Evolutionary conservation across 2,329 filamentous ascomycete genomes (phyloP).

Genomic region (Alternaria longipes): DNA sequence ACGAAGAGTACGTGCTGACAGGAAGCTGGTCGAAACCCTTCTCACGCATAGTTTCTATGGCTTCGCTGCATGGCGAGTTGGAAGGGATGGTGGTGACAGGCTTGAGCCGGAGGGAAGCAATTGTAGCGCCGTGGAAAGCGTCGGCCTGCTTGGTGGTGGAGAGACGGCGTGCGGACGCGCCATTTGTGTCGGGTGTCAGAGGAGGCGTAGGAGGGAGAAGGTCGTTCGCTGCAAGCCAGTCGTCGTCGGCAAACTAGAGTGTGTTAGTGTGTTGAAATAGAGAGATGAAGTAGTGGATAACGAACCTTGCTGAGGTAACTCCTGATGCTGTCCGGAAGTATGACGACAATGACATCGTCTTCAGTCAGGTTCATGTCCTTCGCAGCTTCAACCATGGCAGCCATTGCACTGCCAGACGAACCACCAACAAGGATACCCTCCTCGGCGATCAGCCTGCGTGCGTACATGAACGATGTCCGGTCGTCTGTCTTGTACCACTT

Average conservation of each 20-base stretch:
- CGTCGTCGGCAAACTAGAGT: conserved; percentile 86
- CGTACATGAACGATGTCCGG: conserved; percentile 86
- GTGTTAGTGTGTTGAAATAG: conserved; percentile 22
- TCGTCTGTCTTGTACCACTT: conserved; percentile 99
- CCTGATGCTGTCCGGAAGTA: conserved; percentile 94
- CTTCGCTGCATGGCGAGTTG: conserved; percentile 78
- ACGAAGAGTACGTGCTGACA: conserved; percentile 69
- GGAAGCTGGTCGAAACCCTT: conserved; percentile 98
- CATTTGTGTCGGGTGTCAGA: conserved; percentile 34
- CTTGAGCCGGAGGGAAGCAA: conserved; percentile 86
- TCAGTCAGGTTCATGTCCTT: conserved; percentile 80
- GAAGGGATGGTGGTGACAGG: conserved; percentile 86
- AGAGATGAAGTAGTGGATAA: conserved; percentile 1
- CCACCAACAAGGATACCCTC: conserved; percentile 94
- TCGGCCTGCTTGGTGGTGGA: conserved; percentile 62
- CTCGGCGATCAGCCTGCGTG: conserved; percentile 89
- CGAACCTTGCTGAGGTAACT: conserved; percentile 89
- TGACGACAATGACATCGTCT: conserved; percentile 87
- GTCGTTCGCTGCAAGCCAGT: conserved; percentile 97
- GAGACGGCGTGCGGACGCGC: conserved; percentile 45
- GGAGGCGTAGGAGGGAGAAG: conserved; percentile 74
- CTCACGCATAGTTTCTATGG: conserved; percentile 97
- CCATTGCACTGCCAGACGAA: conserved; percentile 90
- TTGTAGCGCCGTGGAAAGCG: conserved; percentile 79
- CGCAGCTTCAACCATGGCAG: conserved; percentile 78